phyloP scores from a whole-genome alignment of 1,284 basidiomycete genomes.

The Austropuccinia psidii region DNA sequence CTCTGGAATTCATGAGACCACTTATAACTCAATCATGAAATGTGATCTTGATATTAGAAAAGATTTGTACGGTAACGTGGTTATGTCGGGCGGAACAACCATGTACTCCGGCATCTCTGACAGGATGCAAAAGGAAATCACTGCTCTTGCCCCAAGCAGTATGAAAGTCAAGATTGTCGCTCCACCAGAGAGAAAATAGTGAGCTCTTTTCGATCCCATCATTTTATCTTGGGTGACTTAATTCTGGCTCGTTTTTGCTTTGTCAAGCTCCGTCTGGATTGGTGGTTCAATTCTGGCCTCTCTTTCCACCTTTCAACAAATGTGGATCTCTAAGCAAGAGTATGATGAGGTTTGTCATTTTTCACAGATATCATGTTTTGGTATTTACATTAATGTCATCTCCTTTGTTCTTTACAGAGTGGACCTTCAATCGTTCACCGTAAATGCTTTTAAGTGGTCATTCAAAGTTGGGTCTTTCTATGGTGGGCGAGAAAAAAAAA shows the following conservation, averaged over 20 bases:
- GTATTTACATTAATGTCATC: neutral
- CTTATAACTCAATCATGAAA: slow-evolving; percentile 77
- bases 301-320: slow-evolving; percentile 85
- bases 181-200: slow-evolving; percentile 73
- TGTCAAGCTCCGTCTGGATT: slow-evolving; percentile 85
- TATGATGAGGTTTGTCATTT: slow-evolving; percentile 32
- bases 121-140: slow-evolving; percentile 97
- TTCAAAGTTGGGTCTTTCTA: no score
- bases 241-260: neutral
- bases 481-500: no score
- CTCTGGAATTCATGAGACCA: slow-evolving; percentile 90
- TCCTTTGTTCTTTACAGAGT: neutral
- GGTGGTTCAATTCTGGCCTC: slow-evolving; percentile 96
- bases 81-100: slow-evolving; percentile 90
- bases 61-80: slow-evolving; percentile 86
- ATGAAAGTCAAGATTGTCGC: slow-evolving; percentile 91
- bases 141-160: slow-evolving; percentile 65
- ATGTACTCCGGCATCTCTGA: slow-evolving; percentile 97
- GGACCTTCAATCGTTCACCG: slow-evolving; percentile 36
- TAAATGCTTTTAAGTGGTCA: slow-evolving; percentile 37
- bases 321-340: slow-evolving; percentile 46
- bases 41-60: slow-evolving; percentile 60
- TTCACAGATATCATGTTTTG: neutral
- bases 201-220: neutral
- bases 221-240: neutral